Base-by-base conservation (phyloP, 306 rosid species). In the Pyrus communis region DNA sequence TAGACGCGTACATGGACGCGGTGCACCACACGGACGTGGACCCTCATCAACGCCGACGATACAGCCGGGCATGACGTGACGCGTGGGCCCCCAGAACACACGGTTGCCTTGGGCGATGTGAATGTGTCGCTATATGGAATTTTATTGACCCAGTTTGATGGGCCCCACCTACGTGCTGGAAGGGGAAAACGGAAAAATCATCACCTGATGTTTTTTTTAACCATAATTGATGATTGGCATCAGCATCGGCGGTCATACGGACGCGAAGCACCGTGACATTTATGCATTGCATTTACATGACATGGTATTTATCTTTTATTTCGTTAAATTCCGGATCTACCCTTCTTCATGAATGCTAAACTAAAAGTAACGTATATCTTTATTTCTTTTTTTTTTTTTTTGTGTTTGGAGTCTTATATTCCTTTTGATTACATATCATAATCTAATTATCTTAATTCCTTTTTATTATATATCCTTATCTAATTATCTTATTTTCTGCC, bases 71-170 rank as follows among this genome's bases (percentile, higher is more conserved):
- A 42, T 7, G 84, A 81, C 73, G 51, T 69, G 85, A 81, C 85
- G 74, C 83, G 86, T 86, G 90, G 91, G 86, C 3, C 87, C 85
- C 84, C 58, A 25, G 3, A 54, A 8, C 55, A 64, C 79, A 71
- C 43, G 25, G 49, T 42, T 65, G 33, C 59, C 1, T 35, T 10
- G 76, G 66, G 33, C 35, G 11, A 22, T n/a, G 49, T 27, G 66
- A 67, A 12, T 11, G 27, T 55, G 86, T 85, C 89, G 78, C 70
- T 85, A 75, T 75, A 63, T 33, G n/a, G 30, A 59, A 59, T 14
- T 49, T 49, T 49, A 14, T 22, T 55, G n/a, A 35, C 49, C 9
- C 51, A 4, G 17, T 52, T 28, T 31, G 11, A 4, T 11, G 62
- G 75, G 69, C 42, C 74, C 75, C 78, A 28, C 13, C 66, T 17